These are phyloP conservation scores for Tricholomella constricta DNA, from an alignment of 768 basidiomycete genomes.

Conservation along the genomic window DNA sequence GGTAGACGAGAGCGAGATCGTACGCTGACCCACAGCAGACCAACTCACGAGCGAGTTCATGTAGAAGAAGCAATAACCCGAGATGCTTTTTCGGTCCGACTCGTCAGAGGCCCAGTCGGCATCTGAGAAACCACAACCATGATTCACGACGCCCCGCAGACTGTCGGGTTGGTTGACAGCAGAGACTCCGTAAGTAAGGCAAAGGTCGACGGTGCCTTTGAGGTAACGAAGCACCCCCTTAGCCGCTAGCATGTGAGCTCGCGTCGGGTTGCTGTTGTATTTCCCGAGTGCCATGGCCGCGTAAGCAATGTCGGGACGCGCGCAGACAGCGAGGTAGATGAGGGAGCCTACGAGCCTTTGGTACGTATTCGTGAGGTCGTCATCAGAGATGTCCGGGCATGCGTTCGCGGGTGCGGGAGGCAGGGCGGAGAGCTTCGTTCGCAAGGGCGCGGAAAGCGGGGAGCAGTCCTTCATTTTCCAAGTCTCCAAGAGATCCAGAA, in stretches of 20 bases:
- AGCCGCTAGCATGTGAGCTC: neutral
- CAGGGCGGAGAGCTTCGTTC: no score
- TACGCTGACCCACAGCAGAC: neutral
- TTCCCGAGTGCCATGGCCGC: neutral
- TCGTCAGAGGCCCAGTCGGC: neutral
- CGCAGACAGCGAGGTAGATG: neutral
- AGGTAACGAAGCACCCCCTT: no score
- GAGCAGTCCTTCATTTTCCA: neutral
- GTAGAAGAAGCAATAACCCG: no score
- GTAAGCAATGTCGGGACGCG: neutral
- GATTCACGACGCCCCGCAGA: neutral
- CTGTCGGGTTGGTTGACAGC: neutral
- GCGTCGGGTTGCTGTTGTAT: neutral
- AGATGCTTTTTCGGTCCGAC: neutral
- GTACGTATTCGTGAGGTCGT: neutral
- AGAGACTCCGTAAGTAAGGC: neutral
- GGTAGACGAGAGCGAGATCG: neutral
- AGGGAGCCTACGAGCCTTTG: neutral
- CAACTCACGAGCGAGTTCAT: no score
- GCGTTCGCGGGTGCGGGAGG: neutral
- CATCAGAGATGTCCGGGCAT: neutral
- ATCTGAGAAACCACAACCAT: no score
- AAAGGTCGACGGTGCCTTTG: no score
- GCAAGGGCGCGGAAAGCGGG: neutral
- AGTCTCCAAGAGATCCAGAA: neutral